A percentile compares a stretch with the other conserved stretches of the same genome.
These are phyloP conservation scores for Nannizzia gypsea DNA, from an alignment of 2,329 filamentous ascomycete species.

Conservation along the genomic window DNA sequence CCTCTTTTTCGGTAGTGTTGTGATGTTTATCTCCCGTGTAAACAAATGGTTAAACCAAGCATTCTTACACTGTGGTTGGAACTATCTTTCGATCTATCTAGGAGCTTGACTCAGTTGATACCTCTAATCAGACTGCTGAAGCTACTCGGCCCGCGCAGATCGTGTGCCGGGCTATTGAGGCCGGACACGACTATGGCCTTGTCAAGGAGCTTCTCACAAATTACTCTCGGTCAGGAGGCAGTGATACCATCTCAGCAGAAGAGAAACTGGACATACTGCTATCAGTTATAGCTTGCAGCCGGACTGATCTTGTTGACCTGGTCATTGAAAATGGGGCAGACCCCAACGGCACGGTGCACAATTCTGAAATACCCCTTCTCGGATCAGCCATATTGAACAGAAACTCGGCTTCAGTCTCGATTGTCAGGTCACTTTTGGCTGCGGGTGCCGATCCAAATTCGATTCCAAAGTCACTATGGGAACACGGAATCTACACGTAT, in stretches of 20 bases:
- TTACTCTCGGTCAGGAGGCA: neutral
- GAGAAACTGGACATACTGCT: slow-evolving; percentile 10
- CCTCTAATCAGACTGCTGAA: neutral
- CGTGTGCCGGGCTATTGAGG: slow-evolving; percentile 8
- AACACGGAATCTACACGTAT: neutral
- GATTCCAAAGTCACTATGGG: slow-evolving; percentile 11
- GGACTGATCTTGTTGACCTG: slow-evolving; percentile 9
- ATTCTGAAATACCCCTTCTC: slow-evolving; percentile 9
- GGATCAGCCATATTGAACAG: slow-evolving; percentile 10
- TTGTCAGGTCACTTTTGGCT: slow-evolving; percentile 9
- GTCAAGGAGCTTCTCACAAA: slow-evolving; percentile 8
- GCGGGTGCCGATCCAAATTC: slow-evolving; percentile 10
- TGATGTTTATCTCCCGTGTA: neutral
- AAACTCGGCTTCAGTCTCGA: slow-evolving; percentile 4
- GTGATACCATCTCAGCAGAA: slow-evolving; percentile 3
- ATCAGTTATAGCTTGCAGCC: slow-evolving; percentile 7
- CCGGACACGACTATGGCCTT: neutral
- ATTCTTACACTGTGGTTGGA: neutral
- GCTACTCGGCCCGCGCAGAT: slow-evolving; percentile 1
- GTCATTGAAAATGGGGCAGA: slow-evolving; percentile 13
- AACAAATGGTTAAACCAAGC: neutral
- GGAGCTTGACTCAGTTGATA: neutral
- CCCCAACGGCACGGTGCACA: slow-evolving; percentile 9
- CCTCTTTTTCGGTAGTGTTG: neutral
- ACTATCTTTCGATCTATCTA: neutral